Conservation (phyloP, 352 stramenopile species). For the Pythium grandisporangium region DNA sequence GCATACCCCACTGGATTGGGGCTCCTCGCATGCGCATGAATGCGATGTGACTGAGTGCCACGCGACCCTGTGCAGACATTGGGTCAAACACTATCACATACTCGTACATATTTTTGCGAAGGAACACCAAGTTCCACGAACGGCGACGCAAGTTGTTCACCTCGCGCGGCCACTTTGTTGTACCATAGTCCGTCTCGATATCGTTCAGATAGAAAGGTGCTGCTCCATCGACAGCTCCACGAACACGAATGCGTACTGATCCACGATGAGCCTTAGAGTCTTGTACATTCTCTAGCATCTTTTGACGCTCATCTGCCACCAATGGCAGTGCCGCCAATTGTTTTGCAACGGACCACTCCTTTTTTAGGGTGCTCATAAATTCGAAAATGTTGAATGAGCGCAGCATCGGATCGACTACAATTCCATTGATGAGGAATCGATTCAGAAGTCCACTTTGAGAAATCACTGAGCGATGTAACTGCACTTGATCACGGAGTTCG, state of each 20-base stretch:
- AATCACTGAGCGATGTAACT: conserved; percentile 22
- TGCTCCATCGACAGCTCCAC: conserved; percentile 38
- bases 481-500: conserved; percentile 36
- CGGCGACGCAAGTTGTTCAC: conserved; percentile 34
- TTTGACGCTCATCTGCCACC: conserved; percentile 29
- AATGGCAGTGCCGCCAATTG: conserved; percentile 43
- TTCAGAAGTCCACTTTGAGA: conserved; percentile 28
- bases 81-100: conserved; percentile 69
- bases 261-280: conserved; percentile 32
- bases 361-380: conserved; percentile 73
- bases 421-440: conserved; percentile 85
- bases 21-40: conserved; percentile 68
- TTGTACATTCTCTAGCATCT: conserved; percentile 52
- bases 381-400: conserved; percentile 90
- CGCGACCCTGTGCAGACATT: conserved; percentile 29
- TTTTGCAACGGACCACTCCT: conserved; percentile 70
- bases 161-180: conserved; percentile 33
- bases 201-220: conserved; percentile 77
- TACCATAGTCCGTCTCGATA: conserved; percentile 62
- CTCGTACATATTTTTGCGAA: conserved; percentile 86
- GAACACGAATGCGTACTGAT: conserved; percentile 53
- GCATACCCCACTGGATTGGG: conserved; percentile 64
- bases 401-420: conserved; percentile 65
- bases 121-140: conserved; percentile 77
- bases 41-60: conserved; percentile 41